Conservation (phyloP, 345 rosid species). For the Lepidium sativum region DNA sequence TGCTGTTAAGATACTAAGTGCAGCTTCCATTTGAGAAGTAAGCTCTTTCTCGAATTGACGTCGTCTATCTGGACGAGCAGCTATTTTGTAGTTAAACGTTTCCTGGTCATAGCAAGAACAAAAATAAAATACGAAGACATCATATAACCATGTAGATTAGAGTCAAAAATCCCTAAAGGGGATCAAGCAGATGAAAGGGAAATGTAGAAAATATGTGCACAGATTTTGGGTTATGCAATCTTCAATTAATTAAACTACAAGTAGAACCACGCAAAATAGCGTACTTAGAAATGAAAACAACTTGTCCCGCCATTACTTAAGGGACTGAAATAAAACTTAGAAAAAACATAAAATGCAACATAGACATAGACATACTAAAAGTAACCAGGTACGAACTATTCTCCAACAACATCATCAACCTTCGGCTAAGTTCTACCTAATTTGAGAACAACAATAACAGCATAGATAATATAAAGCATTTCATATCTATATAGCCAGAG, state of each 20-base stretch:
- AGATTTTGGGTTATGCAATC: background rate
- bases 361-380: background rate
- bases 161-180: background rate
- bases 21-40: constrained; percentile 76
- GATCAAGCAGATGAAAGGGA: background rate
- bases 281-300: background rate
- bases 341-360: background rate
- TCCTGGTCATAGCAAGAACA: constrained; percentile 44
- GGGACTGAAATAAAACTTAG: background rate
- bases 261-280: background rate
- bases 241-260: background rate
- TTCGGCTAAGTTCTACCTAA: constrained; percentile 6
- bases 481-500: background rate
- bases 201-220: background rate
- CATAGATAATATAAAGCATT: constrained; percentile 8
- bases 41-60: constrained; percentile 91
- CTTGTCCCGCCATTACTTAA: background rate
- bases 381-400: background rate
- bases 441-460: background rate
- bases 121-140: constrained; percentile 1
- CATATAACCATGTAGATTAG: background rate
- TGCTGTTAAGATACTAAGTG: constrained; percentile 68
- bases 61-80: constrained; percentile 96
- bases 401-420: background rate
- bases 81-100: constrained; percentile 91